Conservation (phyloP, 345 rosid genomes). For the Dipteronia sinensis region DNA sequence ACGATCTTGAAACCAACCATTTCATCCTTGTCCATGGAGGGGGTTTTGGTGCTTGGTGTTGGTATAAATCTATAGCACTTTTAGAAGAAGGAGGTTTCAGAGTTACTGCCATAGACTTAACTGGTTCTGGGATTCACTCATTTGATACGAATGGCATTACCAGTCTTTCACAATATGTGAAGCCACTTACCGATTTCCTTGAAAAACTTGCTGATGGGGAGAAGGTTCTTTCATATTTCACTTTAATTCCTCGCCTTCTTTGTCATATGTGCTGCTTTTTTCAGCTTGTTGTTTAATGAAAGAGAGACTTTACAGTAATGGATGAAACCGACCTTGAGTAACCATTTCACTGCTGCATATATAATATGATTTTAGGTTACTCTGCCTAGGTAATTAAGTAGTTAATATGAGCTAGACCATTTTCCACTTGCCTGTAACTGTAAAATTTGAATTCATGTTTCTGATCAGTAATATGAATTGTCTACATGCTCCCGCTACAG, state of each 20-base stretch:
- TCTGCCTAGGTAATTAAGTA: neutral
- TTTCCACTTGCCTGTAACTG: neutral
- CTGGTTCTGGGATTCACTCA: constrained; percentile 92
- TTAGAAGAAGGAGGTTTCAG: constrained; percentile 85
- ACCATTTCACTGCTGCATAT: constrained; percentile 1
- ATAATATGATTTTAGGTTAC: neutral
- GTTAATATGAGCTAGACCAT: neutral
- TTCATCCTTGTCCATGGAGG: constrained; percentile 95
- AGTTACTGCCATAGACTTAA: constrained; percentile 88
- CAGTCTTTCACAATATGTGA: constrained; percentile 78
- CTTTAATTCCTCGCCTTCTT: constrained; percentile 14
- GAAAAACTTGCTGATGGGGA: constrained; percentile 68
- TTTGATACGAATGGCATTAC: constrained; percentile 63
- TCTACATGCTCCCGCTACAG: neutral
- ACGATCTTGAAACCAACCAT: constrained; percentile 81
- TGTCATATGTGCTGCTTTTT: constrained; percentile 5
- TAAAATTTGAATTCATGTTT: constrained; percentile 2
- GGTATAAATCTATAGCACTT: constrained; percentile 95
- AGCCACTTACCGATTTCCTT: constrained; percentile 79
- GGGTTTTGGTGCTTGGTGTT: constrained; percentile 99
- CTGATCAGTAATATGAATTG: neutral
- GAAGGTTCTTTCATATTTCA: constrained; percentile 52
- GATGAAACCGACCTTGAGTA: neutral
- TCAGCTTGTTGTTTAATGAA: constrained; percentile 8
- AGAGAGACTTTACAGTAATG: neutral